Evolutionary conservation across 768 basidiomycete species (phyloP).

Genomic region (Rhizopogon vinicolor): DNA sequence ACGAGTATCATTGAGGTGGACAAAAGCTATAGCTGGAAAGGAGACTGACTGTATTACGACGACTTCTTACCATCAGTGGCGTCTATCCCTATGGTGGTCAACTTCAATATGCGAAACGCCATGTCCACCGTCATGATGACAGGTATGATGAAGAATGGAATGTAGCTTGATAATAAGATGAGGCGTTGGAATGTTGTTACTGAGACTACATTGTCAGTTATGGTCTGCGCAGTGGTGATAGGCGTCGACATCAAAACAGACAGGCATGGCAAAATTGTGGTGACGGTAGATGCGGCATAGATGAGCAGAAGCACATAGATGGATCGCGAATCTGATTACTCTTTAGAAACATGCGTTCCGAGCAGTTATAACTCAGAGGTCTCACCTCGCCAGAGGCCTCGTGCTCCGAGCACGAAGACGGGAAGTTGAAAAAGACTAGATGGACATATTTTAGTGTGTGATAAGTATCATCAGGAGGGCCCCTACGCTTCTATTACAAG

Average conservation of each 20-base stretch:
- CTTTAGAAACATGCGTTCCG: background rate
- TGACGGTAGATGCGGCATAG: constrained; percentile 76
- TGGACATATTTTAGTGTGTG: background rate
- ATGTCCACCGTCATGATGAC: constrained; percentile 73
- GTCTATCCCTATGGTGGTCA: constrained; percentile 25
- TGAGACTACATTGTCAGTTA: constrained; percentile 28
- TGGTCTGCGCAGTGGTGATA: constrained; percentile 28
- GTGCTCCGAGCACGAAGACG: constrained; percentile 65
- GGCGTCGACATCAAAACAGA: constrained; percentile 53
- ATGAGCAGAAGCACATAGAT: constrained; percentile 63
- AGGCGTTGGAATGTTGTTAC: constrained; percentile 48
- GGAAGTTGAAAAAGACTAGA: constrained; percentile 69
- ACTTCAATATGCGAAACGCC: constrained; percentile 35
- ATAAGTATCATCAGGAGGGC: background rate
- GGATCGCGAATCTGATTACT: constrained; percentile 37
- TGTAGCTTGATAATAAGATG: constrained; percentile 61
- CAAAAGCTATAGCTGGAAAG: background rate
- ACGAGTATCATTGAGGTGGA: too few relatives aligned
- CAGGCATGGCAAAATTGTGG: constrained; percentile 74
- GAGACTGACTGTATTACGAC: constrained; percentile 4
- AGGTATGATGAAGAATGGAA: constrained; percentile 74
- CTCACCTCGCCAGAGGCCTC: constrained; percentile 53
- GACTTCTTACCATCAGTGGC: constrained; percentile 10
- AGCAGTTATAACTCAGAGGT: background rate
- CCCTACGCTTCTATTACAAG: constrained; percentile 57